These are phyloP conservation scores for Deakozyma indianensis DNA, from an alignment of 805 yeast species.

Conservation along the genomic window DNA sequence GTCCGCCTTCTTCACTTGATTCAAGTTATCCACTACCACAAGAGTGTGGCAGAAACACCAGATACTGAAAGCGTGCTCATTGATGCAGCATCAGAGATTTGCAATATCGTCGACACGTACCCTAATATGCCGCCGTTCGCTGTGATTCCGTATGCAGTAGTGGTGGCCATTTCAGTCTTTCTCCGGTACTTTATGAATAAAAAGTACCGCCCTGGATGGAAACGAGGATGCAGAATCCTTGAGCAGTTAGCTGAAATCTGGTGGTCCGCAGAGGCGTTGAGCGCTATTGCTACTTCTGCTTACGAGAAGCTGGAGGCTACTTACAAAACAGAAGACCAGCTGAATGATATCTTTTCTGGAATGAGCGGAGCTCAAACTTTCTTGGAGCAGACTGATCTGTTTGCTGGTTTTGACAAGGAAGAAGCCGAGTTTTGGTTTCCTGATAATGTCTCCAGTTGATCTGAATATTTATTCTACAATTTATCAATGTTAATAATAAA, in stretches of 20 bases:
- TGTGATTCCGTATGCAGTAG: background rate
- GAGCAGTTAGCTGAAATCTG: background rate
- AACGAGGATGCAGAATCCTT: background rate
- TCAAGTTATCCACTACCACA: background rate
- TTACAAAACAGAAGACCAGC: conserved; percentile 1
- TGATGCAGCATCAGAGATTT: background rate
- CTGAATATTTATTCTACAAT: too few species aligned
- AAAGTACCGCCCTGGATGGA: background rate
- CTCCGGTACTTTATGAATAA: background rate
- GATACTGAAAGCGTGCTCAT: background rate
- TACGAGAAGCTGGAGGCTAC: background rate
- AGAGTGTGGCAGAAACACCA: background rate
- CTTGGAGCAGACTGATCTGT: background rate
- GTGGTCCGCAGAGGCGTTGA: background rate
- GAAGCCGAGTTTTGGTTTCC: conserved; percentile 2
- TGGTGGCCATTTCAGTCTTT: background rate
- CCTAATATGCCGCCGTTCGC: background rate
- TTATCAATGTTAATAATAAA: background rate
- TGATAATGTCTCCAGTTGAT: background rate
- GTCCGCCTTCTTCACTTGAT: background rate
- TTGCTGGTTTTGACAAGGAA: conserved; percentile 1
- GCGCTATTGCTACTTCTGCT: conserved; percentile 1
- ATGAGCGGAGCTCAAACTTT: conserved; percentile 1
- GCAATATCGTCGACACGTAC: background rate
- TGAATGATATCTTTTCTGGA: background rate